Conservation (phyloP, 768 basidiomycete genomes). For the Suillus hirtellus region DNA sequence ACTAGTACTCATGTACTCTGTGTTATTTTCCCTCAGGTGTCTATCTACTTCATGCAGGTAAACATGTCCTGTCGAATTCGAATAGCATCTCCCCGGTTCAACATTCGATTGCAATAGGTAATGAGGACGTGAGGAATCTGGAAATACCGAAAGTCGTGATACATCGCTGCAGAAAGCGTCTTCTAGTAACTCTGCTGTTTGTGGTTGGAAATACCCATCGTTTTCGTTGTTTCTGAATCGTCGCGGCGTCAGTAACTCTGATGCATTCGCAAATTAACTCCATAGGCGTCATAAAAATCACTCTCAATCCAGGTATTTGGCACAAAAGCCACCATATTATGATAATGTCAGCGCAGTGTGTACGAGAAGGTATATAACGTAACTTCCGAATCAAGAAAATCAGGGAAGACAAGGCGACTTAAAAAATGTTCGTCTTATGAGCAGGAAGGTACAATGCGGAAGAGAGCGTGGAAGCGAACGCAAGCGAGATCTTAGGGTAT, state of each 20-base stretch:
- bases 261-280: neutral
- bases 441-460: conserved; percentile 9
- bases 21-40: too few species aligned
- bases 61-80: neutral
- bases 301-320: neutral
- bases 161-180: neutral
- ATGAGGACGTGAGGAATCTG: neutral
- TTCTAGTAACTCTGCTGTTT: neutral
- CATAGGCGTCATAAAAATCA: neutral
- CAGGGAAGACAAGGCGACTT: conserved; percentile 17
- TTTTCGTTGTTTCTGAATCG: neutral
- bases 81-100: neutral
- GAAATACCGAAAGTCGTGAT: neutral
- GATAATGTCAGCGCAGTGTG: conserved; percentile 11
- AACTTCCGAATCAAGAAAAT: conserved; percentile 17
- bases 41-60: too few species aligned
- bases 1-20: too few species aligned
- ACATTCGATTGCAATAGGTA: neutral
- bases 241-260: neutral
- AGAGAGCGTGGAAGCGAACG: conserved; percentile 19
- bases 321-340: neutral
- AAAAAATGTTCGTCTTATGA: conserved; percentile 26
- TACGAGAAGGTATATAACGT: conserved; percentile 19
- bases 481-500: conserved; percentile 27
- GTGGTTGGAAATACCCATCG: neutral